Percentiles rank a stretch among this genome's conserved stretches.
These are phyloP conservation scores for Eremochloa ophiuroides DNA, from an alignment of 176 grass and related monocot species.

Conservation along the genomic window DNA sequence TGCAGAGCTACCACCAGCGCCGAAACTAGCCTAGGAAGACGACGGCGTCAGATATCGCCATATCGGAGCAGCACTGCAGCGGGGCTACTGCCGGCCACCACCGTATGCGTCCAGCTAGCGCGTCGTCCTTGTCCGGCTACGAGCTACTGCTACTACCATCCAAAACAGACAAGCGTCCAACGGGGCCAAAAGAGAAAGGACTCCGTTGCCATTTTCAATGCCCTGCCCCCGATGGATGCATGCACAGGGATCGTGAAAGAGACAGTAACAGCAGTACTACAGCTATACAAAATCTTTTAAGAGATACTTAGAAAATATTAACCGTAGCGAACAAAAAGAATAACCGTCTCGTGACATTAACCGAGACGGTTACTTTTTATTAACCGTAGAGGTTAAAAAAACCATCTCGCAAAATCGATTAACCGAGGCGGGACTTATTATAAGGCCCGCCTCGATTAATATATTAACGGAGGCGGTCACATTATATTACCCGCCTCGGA, in stretches of 20 bases:
- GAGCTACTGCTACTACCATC: not conserved
- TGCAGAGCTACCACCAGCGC: not conserved
- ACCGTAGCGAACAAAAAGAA: too few species aligned
- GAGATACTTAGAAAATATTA: too few species aligned
- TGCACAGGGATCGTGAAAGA: not conserved
- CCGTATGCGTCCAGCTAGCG: not conserved
- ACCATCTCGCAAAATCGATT: too few species aligned
- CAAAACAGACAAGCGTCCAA: constrained; percentile 43
- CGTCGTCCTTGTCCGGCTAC: not conserved
- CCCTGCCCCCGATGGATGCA: not conserved
- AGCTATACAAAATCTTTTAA: too few species aligned
- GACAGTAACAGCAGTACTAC: constrained; percentile 11
- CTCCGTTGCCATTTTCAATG: not conserved
- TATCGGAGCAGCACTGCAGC: too few species aligned
- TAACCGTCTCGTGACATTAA: too few species aligned
- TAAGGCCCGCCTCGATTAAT: too few species aligned
- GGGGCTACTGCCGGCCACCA: not conserved
- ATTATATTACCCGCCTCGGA: too few species aligned
- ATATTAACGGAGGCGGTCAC: too few species aligned
- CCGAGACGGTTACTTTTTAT: too few species aligned
- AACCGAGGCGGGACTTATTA: too few species aligned
- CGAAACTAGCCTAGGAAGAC: not conserved
- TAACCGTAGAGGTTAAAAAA: too few species aligned
- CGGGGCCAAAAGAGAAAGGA: not conserved
- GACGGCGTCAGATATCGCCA: not conserved